These are phyloP conservation scores for Skeletonema grethae DNA, from an alignment of 108 stramenopile species.

Conservation along the genomic window DNA sequence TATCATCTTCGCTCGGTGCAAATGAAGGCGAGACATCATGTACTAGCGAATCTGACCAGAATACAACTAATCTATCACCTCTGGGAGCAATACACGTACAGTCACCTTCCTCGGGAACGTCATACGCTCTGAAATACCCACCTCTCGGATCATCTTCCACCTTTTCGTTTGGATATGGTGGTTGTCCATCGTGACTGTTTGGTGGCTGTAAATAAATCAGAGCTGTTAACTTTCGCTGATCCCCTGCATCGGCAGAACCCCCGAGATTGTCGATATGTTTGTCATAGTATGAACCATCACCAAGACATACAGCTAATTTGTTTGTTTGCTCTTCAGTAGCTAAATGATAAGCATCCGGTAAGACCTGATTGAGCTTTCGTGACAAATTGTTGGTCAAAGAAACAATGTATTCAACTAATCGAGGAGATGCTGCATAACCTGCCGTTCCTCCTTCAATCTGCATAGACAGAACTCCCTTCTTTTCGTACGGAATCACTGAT, in stretches of 20 bases:
- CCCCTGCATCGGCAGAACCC: constrained; percentile 17
- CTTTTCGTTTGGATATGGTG: constrained; percentile 29
- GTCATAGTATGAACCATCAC: constrained; percentile 36
- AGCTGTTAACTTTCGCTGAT: constrained; percentile 35
- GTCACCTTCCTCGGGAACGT: constrained; percentile 24
- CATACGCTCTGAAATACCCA: constrained; percentile 38
- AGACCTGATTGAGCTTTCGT: constrained; percentile 23
- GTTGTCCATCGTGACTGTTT: constrained; percentile 14
- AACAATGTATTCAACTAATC: constrained; percentile 41
- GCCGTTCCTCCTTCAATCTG: constrained; percentile 35
- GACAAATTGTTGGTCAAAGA: constrained; percentile 28
- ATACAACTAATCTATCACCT: constrained; percentile 32
- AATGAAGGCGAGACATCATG: constrained; percentile 40
- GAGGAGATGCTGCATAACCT: constrained; percentile 28
- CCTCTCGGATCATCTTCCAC: constrained; percentile 35
- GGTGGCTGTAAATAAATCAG: constrained; percentile 34
- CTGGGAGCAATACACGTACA: constrained; percentile 27
- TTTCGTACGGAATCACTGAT: constrained; percentile 34
- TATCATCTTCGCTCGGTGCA: constrained; percentile 23
- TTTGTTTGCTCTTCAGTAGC: constrained; percentile 29
- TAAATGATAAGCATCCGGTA: constrained; percentile 25
- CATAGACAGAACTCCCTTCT: constrained; percentile 31
- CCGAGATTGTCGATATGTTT: constrained; percentile 47
- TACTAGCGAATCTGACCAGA: constrained; percentile 38
- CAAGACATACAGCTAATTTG: constrained; percentile 40